Conservation (phyloP, 495 filamentous ascomycete species). For the Penicillium parvum region DNA sequence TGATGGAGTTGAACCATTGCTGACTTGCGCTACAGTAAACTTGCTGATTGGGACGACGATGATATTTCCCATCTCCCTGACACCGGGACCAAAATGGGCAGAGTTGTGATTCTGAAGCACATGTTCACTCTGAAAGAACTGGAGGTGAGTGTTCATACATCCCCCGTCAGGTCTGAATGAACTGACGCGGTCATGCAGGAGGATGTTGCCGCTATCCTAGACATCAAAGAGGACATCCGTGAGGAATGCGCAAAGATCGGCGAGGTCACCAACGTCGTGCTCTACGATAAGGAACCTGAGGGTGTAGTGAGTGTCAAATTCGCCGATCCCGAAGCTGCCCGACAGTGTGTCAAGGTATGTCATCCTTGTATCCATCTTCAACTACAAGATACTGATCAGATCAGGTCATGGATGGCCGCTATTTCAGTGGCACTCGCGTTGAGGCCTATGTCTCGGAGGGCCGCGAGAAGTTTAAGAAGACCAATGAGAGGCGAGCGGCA, state of each 20-base stretch:
- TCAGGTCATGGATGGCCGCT: constrained; percentile 73
- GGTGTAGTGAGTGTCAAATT: constrained; percentile 86
- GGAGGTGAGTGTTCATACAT: constrained; percentile 35
- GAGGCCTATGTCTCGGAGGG: constrained; percentile 74
- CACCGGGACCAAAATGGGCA: constrained; percentile 61
- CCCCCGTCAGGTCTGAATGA: neutral
- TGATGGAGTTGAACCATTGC: neutral
- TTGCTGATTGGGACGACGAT: constrained; percentile 91
- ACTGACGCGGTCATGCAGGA: constrained; percentile 45
- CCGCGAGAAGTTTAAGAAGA: constrained; percentile 72
- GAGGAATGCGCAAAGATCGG: constrained; percentile 87
- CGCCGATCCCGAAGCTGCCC: constrained; percentile 60
- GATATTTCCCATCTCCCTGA: constrained; percentile 59
- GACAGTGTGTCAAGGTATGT: constrained; percentile 61
- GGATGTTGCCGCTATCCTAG: constrained; percentile 75
- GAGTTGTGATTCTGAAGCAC: constrained; percentile 82
- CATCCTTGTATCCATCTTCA: neutral
- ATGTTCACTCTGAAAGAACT: constrained; percentile 92
- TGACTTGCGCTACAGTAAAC: constrained; percentile 53
- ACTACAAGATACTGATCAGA: neutral
- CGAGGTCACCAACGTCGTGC: constrained; percentile 80
- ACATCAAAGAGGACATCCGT: constrained; percentile 91
- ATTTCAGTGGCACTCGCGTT: constrained; percentile 69
- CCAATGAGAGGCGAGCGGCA: constrained; percentile 41
- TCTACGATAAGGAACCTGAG: constrained; percentile 84